These are phyloP conservation scores for Clarireedia hainanense DNA, from an alignment of 2,329 filamentous ascomycete species.

Conservation along the genomic window DNA sequence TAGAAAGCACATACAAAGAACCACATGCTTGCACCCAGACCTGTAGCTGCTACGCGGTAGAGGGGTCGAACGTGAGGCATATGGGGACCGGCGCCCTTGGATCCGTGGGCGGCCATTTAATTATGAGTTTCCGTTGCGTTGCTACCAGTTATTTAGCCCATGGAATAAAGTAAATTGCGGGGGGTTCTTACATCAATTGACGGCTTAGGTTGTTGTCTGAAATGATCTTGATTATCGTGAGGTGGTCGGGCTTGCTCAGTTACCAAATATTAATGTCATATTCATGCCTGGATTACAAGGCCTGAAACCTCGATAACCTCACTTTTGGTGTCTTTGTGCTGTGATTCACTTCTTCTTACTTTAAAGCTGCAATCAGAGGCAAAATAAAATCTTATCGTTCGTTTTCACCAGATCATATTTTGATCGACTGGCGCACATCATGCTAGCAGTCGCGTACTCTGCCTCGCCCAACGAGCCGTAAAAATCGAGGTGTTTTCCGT, in stretches of 20 bases:
- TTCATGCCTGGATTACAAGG: background rate
- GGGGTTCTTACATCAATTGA: background rate
- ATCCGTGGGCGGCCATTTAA: constrained; percentile 32
- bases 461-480: constrained; percentile 7
- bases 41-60: constrained; percentile 81
- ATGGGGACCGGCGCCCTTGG: constrained; percentile 18
- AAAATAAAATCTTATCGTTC: background rate
- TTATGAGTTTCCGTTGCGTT: constrained; percentile 19
- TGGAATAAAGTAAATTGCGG: background rate
- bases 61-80: constrained; percentile 57
- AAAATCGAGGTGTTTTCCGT: constrained; percentile 3
- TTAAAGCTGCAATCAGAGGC: background rate
- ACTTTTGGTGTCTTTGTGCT: constrained; percentile 1
- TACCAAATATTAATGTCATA: background rate
- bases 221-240: background rate
- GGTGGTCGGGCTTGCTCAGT: too few relatives aligned
- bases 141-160: background rate
- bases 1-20: constrained; percentile 69
- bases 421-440: background rate
- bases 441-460: background rate
- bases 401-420: background rate
- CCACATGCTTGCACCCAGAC: constrained; percentile 94
- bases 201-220: background rate
- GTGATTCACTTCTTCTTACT: constrained; percentile 2
- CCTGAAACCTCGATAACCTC: background rate